Base-by-base conservation (phyloP, 345 rosid genomes). In the Fremontodendron californicum region DNA sequence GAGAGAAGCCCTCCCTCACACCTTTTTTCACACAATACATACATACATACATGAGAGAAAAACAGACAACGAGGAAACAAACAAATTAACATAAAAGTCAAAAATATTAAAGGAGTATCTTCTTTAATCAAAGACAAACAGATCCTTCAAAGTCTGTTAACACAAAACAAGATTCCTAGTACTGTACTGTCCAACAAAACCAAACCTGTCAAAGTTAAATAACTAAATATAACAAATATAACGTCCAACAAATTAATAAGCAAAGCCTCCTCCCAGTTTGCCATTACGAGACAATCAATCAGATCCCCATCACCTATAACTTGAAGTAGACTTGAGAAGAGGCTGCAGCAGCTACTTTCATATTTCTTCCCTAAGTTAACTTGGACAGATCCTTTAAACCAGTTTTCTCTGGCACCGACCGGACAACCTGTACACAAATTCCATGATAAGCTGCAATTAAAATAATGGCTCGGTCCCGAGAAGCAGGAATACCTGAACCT, bases 401-500 rank as follows among this genome's bases (percentile, higher is more conserved):
- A 0, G 18, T 60, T 27, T 27, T n/a, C 39, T 60, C 18, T 27
- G 49, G 21, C 43, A 66, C 27, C 16, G 69, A 46, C 31, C 43
- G 63, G 74, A 37, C 35, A 66, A 77, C 82, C 89, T 79, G 89
- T 81, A 81, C 29, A 81, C 64, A 77, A 79, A 82, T 82, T 77
- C 73, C 85, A 75, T 58, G 31, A 67, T 78, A 63, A 87, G 84
- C 77, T 69, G 79, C 78, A 77, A 81, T 33, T 76, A 77, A 55
- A 75, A 61, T 46, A 74, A 75, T 71, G 65, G 62, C 51, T 58
- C 4, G 73, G 60, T 52, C 84, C 78, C 40, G 19, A 60, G 68
- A 33, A 68, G 80, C 85, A 87, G 90, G 84, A 84, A 73, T 83
- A 77, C 82, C 88, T 78, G 84, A 78, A 85, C 85, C 88, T 83